Percentiles rank a stretch among this genome's conserved stretches.
These are phyloP conservation scores for Escallonia herrerae DNA, from an alignment of 129 eudicot genomes.

Conservation along the genomic window DNA sequence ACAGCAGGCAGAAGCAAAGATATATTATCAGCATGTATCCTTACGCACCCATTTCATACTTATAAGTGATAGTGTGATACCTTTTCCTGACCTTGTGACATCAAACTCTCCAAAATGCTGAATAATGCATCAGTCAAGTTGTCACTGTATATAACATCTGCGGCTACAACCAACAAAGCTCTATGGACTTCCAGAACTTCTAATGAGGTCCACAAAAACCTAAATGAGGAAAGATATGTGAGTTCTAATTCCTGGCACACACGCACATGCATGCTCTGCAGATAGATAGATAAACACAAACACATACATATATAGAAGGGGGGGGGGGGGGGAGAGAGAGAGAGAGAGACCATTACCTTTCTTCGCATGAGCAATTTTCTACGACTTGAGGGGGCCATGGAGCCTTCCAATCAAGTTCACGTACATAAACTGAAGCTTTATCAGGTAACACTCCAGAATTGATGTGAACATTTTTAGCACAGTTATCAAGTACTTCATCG, in stretches of 20 bases:
- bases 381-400: slow-evolving; percentile 54
- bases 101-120: slow-evolving; percentile 41
- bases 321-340: neutral
- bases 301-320: neutral
- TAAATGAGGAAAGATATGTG: slow-evolving; percentile 20
- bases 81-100: slow-evolving; percentile 49
- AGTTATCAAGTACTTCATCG: slow-evolving; percentile 58
- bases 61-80: slow-evolving; percentile 11
- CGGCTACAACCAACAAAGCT: slow-evolving; percentile 83
- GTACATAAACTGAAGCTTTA: slow-evolving; percentile 50
- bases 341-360: slow-evolving; percentile 25
- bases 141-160: slow-evolving; percentile 92
- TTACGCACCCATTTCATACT: too few species aligned
- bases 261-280: neutral
- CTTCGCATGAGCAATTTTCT: slow-evolving; percentile 23
- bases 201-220: slow-evolving; percentile 58
- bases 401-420: slow-evolving; percentile 89
- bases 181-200: slow-evolving; percentile 57
- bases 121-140: slow-evolving; percentile 93
- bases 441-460: slow-evolving; percentile 38
- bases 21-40: too few species aligned
- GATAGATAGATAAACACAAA: neutral
- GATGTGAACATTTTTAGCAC: slow-evolving; percentile 50
- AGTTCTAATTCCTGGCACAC: too few species aligned
- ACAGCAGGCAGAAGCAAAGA: too few species aligned